Evolutionary conservation across 345 rosid genomes (phyloP).

Genomic region (Gossypium thurberi): DNA sequence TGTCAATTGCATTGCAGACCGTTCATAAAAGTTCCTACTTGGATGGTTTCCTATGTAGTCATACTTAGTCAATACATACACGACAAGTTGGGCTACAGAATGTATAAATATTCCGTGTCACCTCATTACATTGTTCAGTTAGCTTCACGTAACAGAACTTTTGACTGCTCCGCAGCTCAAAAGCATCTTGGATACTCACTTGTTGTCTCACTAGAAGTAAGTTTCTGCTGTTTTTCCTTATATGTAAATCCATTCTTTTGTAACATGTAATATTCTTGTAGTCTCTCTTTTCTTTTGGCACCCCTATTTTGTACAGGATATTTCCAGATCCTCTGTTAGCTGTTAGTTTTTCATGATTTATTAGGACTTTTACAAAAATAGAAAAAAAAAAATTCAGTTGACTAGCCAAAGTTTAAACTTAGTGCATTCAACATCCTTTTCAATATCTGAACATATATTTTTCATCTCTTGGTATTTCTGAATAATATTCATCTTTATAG

Average conservation of each 20-base stretch:
- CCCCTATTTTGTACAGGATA: not conserved
- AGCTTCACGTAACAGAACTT: constrained; percentile 70
- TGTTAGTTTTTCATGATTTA: not conserved
- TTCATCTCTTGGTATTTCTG: not conserved
- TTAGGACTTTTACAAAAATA: not conserved
- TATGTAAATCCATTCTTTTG: not conserved
- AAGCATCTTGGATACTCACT: constrained; percentile 71
- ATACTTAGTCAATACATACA: constrained; percentile 43
- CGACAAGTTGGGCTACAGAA: constrained; percentile 34
- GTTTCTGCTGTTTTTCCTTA: constrained; percentile 17
- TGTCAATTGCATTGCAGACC: constrained; percentile 51
- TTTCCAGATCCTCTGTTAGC: not conserved
- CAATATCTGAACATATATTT: not conserved
- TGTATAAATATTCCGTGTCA: constrained; percentile 28
- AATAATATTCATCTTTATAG: not conserved
- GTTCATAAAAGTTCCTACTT: constrained; percentile 55
- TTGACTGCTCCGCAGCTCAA: constrained; percentile 70
- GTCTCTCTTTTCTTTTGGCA: not conserved
- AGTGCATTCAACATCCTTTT: not conserved
- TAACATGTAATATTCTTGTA: not conserved
- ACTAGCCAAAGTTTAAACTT: not conserved
- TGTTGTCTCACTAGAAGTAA: constrained; percentile 58
- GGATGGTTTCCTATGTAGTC: constrained; percentile 34
- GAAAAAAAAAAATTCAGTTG: not conserved
- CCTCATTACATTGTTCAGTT: constrained; percentile 43